Base-by-base conservation (phyloP, 2,329 filamentous ascomycete genomes). In the Myotisia sp. region DNA sequence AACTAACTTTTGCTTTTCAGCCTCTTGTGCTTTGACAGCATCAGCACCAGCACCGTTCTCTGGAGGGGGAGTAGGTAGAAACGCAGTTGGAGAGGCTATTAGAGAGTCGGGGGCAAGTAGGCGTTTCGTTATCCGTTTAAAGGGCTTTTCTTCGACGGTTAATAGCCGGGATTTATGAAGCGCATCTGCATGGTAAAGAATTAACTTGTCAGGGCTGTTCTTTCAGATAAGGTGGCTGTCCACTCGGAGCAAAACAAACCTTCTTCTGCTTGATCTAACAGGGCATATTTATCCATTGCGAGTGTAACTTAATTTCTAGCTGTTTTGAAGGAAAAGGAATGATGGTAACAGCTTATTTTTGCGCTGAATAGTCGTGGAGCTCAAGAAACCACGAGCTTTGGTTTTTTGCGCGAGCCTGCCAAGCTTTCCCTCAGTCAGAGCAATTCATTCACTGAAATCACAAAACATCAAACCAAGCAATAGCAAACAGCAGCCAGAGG, bases 61-160 rank as follows among this genome's bases (percentile, higher is more conserved):
- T 4, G 76, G 76, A 2, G 78, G 77, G 30, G 79, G 78, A 2
- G 78, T 79, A 12, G 70, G 68, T 4, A 73, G 64, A 22, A 70
- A 65, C 22, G 71, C 67, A 27, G 64, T 66, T 29, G 65, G 64
- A 35, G 58, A 60, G 39, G 67, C 62, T 12, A 79, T 65, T 19
- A 83, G 67, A 13, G 77, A 73, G 35, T 74, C 72, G 10, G 79
- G 71, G 14, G 71, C 68, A 4, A 82, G 67, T 6, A 95, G 71
- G 20, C 81, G 78, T 59, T 85, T 85, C 14, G 81, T 82, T 39
- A 94, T 75, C 40, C 86, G 79, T 55, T 83, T 83, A 64, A 92
- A 94, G 1, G 85, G 84, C 38, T 85, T 85, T 52, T 92, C 83
- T 64, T 95, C 87, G 41, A 94, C 79, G 43, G 82, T 81, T 23